Percentiles rank a stretch among this genome's conserved stretches.
phyloP scores from a whole-genome alignment of 176 grass and related monocot species.

The Thalia dealbata region DNA sequence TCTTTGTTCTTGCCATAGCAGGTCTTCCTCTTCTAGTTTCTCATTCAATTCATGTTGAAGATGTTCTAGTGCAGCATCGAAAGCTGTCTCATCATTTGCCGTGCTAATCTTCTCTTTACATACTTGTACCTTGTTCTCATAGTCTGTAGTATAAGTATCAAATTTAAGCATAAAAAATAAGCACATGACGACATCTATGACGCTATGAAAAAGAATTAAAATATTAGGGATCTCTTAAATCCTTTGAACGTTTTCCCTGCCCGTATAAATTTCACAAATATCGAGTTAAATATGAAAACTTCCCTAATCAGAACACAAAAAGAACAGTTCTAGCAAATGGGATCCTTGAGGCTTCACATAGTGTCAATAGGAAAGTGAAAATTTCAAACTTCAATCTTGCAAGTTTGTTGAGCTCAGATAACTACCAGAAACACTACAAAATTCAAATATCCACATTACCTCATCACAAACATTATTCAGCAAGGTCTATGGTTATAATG shows the following conservation, averaged over 20 bases:
- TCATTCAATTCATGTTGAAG: slow-evolving; percentile 45
- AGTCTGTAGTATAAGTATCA: slow-evolving; percentile 34
- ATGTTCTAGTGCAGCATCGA: slow-evolving; percentile 43
- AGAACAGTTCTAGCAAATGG: background rate
- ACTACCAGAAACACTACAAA: background rate
- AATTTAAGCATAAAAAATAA: background rate
- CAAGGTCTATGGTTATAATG: background rate
- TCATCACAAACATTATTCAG: background rate
- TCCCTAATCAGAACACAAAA: background rate
- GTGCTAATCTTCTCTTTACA: slow-evolving; percentile 48
- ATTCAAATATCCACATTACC: background rate
- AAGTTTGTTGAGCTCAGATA: background rate
- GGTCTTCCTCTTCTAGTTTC: slow-evolving; percentile 33
- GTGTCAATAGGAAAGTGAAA: background rate
- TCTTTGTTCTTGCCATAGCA: slow-evolving; percentile 63
- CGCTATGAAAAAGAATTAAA: too few relatives aligned
- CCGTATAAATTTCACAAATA: background rate
- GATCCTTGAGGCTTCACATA: background rate
- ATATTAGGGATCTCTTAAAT: too few relatives aligned
- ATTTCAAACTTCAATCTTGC: background rate
- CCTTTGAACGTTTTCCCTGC: too few relatives aligned
- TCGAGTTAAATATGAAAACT: background rate
- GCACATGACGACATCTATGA: background rate
- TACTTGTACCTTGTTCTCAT: slow-evolving; percentile 31
- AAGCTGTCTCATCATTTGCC: slow-evolving; percentile 37